Conservation (phyloP, 208 protist genomes). For the Wallacemonas sp. region DNA sequence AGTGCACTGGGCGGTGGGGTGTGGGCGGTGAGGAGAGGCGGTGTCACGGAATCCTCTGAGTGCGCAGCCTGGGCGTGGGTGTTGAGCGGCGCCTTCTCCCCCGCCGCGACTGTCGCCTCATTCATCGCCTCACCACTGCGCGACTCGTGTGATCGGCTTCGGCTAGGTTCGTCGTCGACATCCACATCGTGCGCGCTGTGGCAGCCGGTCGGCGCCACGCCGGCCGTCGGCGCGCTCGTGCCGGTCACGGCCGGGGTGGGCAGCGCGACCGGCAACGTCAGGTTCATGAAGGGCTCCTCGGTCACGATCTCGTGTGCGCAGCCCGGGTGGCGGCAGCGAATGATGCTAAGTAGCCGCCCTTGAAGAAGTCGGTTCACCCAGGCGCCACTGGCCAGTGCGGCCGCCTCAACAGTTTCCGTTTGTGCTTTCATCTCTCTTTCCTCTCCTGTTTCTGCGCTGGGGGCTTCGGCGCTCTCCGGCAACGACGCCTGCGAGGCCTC, state of each 20-base stretch:
- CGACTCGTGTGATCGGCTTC: not conserved
- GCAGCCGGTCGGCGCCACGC: not conserved
- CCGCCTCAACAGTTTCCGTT: not conserved
- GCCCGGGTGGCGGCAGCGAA: constrained; percentile 51
- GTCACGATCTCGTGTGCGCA: constrained; percentile 79
- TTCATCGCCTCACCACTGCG: too few species aligned
- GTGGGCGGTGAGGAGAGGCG: too few species aligned
- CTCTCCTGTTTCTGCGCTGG: too few species aligned
- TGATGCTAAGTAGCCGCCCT: constrained; percentile 75
- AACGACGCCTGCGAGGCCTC: too few species aligned
- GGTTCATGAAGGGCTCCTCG: constrained; percentile 66
- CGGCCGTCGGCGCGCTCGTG: not conserved
- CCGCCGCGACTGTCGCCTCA: too few species aligned
- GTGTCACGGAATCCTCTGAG: too few species aligned
- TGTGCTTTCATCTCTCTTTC: too few species aligned
- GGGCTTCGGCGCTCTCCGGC: too few species aligned
- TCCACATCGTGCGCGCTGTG: constrained; percentile 7
- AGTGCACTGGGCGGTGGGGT: not conserved
- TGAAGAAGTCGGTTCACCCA: constrained; percentile 72
- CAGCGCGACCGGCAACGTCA: constrained; percentile 28
- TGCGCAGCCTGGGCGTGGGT: too few species aligned
- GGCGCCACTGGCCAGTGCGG: constrained; percentile 10
- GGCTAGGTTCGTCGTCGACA: not conserved
- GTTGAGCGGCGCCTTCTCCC: too few species aligned
- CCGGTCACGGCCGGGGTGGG: not conserved